Percentiles rank a stretch among this genome's conserved stretches.
These are phyloP conservation scores for Acacia acuminata DNA, from an alignment of 306 rosid genomes.

Conservation along the genomic window DNA sequence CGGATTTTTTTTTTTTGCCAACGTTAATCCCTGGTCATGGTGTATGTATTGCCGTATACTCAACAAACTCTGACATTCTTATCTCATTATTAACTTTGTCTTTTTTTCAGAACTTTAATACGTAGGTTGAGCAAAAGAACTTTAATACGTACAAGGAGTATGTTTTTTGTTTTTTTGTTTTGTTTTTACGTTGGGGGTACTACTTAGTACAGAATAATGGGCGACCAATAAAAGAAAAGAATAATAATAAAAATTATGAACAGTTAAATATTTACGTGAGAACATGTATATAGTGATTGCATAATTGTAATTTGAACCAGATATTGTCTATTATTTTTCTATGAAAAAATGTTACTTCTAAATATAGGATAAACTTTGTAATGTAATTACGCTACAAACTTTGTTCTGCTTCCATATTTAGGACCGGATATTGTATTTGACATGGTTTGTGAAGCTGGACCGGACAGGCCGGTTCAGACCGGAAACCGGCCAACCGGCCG, in stretches of 20 bases:
- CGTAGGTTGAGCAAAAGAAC: no score
- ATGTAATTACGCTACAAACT: no score
- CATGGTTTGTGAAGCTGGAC: no score
- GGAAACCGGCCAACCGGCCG: no score
- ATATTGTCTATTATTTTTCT: not conserved
- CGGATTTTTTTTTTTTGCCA: not conserved
- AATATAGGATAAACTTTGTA: no score
- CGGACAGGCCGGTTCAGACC: no score
- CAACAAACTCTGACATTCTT: not conserved
- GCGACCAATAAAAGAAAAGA: not conserved
- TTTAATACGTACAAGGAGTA: no score
- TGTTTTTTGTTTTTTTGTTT: no score
- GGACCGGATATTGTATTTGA: no score
- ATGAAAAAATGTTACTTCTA: no score
- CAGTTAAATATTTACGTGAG: not conserved
- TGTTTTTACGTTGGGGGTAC: not conserved
- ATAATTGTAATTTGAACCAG: not conserved
- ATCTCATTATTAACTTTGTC: not conserved
- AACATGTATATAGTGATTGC: not conserved
- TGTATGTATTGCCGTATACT: not conserved
- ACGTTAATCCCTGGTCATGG: not conserved
- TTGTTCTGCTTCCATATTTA: no score
- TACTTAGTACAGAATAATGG: not conserved
- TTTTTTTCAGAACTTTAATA: not conserved
- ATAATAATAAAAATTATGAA: not conserved